phyloP scores from a whole-genome alignment of 2,329 filamentous ascomycete genomes.

The Metarhizium humberi region DNA sequence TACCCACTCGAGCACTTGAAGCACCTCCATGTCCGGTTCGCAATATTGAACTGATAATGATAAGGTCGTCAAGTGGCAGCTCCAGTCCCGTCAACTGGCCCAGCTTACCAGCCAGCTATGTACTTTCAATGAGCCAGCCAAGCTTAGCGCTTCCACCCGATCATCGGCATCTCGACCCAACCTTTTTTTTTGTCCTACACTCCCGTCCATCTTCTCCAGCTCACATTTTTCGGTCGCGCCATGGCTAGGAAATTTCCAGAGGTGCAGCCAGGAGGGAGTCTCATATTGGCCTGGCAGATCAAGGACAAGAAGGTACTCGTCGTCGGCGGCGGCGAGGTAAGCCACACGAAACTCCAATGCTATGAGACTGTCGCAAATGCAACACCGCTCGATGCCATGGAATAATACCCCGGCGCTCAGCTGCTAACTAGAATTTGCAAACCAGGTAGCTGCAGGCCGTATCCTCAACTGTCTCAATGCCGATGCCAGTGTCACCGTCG shows the following conservation, averaged over 20 bases:
- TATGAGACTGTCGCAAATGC: background rate
- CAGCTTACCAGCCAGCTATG: no score
- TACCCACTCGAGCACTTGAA: no score
- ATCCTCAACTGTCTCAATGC: slow-evolving; percentile 93
- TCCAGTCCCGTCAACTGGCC: no score
- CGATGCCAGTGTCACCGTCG: slow-evolving; percentile 80
- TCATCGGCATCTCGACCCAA: background rate
- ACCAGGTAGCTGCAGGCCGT: slow-evolving; percentile 84
- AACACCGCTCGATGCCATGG: background rate
- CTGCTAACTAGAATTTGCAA: slow-evolving; percentile 9
- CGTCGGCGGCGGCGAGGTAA: slow-evolving; percentile 87
- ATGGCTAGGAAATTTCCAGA: slow-evolving; percentile 55
- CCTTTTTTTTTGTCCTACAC: background rate
- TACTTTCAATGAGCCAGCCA: no score
- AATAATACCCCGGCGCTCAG: slow-evolving; percentile 7
- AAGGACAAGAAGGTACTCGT: slow-evolving; percentile 83
- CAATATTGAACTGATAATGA: no score
- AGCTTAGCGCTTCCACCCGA: background rate
- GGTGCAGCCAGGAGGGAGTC: slow-evolving; percentile 80
- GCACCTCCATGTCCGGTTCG: no score
- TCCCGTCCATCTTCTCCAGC: background rate
- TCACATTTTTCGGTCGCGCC: slow-evolving; percentile 13
- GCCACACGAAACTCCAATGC: slow-evolving; percentile 13
- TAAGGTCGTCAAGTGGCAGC: no score
- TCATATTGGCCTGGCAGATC: slow-evolving; percentile 95